Evolutionary conservation across 2,329 filamentous ascomycete genomes (phyloP).

Genomic region (Pochonia chlamydosporia): DNA sequence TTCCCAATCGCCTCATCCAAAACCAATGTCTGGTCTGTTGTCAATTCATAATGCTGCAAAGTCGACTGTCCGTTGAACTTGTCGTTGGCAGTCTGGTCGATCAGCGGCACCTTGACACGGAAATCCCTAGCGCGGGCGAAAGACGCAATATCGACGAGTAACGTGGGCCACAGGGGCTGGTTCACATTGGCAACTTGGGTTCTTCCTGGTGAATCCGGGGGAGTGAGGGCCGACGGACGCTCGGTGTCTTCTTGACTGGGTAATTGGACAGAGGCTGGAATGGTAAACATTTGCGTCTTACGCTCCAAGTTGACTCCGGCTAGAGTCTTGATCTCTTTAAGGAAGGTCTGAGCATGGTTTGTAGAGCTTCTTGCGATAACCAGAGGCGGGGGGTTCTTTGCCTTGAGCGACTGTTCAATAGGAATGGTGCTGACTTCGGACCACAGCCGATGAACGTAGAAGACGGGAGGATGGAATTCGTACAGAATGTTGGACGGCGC

Average conservation of each 20-base stretch:
- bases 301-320: constrained; percentile 61
- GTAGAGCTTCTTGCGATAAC: constrained; percentile 66
- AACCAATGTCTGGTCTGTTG: constrained; percentile 70
- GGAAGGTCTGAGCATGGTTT: constrained; percentile 65
- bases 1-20: constrained; percentile 71
- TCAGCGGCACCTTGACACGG: constrained; percentile 17
- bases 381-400: constrained; percentile 54
- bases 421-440: constrained; percentile 51
- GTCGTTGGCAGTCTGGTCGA: constrained; percentile 64
- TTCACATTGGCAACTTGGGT: constrained; percentile 16
- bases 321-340: constrained; percentile 65
- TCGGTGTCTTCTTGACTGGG: constrained; percentile 24
- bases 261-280: constrained; percentile 40
- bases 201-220: constrained; percentile 33
- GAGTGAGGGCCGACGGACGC: constrained; percentile 30
- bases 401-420: constrained; percentile 54
- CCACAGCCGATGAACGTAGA: constrained; percentile 77
- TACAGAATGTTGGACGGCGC: constrained; percentile 63
- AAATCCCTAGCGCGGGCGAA: constrained; percentile 40
- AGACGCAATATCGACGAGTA: constrained; percentile 42
- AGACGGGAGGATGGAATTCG: constrained; percentile 79
- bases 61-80: constrained; percentile 73
- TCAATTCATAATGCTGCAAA: constrained; percentile 61
- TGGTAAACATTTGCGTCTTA: constrained; percentile 73
- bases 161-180: constrained; percentile 31